Evolutionary conservation across 1,284 basidiomycete genomes (phyloP).

Genomic region (Moniliophthora roreri): DNA sequence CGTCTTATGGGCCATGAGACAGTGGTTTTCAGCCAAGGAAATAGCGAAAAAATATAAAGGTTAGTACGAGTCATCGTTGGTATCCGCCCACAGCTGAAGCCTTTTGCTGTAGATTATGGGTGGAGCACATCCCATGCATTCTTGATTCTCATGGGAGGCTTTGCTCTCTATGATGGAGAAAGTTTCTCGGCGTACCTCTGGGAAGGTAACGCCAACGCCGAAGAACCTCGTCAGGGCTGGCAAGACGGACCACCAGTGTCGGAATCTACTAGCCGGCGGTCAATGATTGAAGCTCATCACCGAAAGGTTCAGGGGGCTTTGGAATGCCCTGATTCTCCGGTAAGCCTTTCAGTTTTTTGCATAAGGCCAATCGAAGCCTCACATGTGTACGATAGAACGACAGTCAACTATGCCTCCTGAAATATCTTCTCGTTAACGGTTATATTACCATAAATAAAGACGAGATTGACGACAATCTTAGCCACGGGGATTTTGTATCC

Average conservation of each 20-base stretch:
- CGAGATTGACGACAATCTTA: not conserved
- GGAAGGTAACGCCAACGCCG: no score
- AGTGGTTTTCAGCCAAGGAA: slow-evolving; percentile 23
- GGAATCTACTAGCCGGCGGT: no score
- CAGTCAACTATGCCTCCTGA: not conserved
- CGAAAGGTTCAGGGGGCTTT: no score
- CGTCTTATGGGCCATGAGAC: slow-evolving; percentile 23
- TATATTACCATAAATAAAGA: not conserved
- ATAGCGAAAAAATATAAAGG: slow-evolving; percentile 12
- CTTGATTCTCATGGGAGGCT: not conserved
- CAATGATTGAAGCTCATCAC: no score
- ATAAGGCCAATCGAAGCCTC: no score
- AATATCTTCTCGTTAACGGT: not conserved
- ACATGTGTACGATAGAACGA: no score
- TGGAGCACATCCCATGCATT: not conserved
- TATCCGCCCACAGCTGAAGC: no score
- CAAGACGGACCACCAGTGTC: no score
- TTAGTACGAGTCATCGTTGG: not conserved
- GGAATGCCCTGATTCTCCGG: no score
- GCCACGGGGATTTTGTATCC: not conserved
- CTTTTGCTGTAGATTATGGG: not conserved
- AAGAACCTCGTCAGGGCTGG: no score
- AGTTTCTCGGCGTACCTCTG: not conserved
- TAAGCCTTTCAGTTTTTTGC: no score
- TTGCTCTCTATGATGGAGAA: not conserved